phyloP scores from a whole-genome alignment of 2,329 filamentous ascomycete species.

The Purpureocillium takamizusanense region DNA sequence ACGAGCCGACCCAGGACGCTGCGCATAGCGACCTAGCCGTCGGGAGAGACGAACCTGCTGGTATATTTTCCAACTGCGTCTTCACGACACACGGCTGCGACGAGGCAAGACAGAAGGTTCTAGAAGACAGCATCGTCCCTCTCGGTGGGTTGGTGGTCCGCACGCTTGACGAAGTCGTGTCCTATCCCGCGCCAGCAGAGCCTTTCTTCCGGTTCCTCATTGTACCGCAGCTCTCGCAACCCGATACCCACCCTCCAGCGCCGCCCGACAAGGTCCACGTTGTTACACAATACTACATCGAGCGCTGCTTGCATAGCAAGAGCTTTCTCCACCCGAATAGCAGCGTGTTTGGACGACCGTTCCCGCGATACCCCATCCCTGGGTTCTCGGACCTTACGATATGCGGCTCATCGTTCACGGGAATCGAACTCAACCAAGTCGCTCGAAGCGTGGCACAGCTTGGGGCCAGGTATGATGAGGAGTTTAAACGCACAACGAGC shows the following conservation, averaged over 20 bases:
- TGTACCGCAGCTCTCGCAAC: constrained; percentile 42
- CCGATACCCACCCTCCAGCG: constrained; percentile 31
- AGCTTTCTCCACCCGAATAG: constrained; percentile 57
- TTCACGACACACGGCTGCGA: constrained; percentile 56
- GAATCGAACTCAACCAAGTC: constrained; percentile 78
- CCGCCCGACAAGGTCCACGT: constrained; percentile 31
- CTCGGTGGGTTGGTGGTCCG: constrained; percentile 35
- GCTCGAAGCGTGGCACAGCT: constrained; percentile 67
- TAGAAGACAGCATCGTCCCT: constrained; percentile 37
- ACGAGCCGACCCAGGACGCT: background rate
- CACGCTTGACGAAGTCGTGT: constrained; percentile 31
- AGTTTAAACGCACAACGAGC: constrained; percentile 61
- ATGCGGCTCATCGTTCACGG: constrained; percentile 73
- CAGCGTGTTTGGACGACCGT: constrained; percentile 69
- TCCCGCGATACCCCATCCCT: constrained; percentile 58
- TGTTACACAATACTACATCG: constrained; percentile 90
- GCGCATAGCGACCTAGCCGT: background rate
- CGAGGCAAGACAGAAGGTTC: constrained; percentile 36
- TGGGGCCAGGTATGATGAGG: constrained; percentile 74
- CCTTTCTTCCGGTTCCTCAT: constrained; percentile 38
- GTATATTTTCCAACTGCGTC: constrained; percentile 45
- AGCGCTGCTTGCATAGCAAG: constrained; percentile 76
- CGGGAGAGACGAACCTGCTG: constrained; percentile 12
- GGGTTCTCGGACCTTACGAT: constrained; percentile 64
- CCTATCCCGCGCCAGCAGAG: constrained; percentile 16